Conservation (phyloP, 352 stramenopile genomes). For the Phytopythium cucurbitacearum region DNA sequence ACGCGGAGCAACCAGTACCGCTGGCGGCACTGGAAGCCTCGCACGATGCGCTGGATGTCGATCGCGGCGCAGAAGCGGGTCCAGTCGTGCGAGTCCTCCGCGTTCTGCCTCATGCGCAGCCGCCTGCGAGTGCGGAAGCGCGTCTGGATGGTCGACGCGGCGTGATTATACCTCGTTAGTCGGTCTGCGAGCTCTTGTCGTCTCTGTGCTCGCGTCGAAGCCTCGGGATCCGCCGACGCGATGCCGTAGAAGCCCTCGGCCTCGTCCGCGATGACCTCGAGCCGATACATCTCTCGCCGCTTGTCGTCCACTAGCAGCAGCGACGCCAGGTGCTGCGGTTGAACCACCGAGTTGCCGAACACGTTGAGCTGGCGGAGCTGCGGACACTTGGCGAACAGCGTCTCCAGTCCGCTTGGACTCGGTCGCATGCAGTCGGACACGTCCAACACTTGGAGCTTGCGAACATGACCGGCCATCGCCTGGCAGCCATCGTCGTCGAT, state of each 20-base stretch:
- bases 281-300: conserved; percentile 32
- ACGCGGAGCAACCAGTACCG: conserved; percentile 33
- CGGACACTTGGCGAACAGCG: conserved; percentile 29
- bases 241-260: conserved; percentile 37
- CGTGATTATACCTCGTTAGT: conserved; percentile 12
- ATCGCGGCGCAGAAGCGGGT: conserved; percentile 42
- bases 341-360: conserved; percentile 28
- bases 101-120: conserved; percentile 14
- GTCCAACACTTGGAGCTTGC: conserved; percentile 38
- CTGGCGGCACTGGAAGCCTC: conserved; percentile 35
- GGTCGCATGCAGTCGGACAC: conserved; percentile 29
- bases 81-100: conserved; percentile 28
- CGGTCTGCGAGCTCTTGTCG: conserved; percentile 22
- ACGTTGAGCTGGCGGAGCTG: conserved; percentile 51
- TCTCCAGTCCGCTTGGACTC: conserved; percentile 15
- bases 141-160: conserved; percentile 41
- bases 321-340: conserved; percentile 18
- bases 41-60: conserved; percentile 56
- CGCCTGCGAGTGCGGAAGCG: conserved; percentile 29
- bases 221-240: conserved; percentile 27
- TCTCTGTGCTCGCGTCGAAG: conserved; percentile 25
- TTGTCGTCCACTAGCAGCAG: conserved; percentile 12
- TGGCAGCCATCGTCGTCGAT: conserved; percentile 30
- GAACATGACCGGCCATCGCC: conserved; percentile 20
- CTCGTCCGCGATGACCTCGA: conserved; percentile 55